phyloP scores from a whole-genome alignment of 140 eudicot species.

The Erigeron philadelphicus region DNA sequence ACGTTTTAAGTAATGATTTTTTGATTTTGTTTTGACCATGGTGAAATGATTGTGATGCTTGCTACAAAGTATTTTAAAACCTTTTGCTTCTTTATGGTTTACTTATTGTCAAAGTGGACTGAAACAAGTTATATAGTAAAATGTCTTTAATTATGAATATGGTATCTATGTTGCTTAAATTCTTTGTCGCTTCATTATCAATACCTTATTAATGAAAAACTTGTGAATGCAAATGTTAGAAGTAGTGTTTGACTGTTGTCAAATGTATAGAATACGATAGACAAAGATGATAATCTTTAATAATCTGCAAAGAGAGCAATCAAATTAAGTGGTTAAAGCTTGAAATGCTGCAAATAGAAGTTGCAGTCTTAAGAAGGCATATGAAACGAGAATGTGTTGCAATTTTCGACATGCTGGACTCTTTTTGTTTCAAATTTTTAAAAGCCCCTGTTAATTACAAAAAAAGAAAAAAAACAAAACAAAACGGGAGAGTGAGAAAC shows the following conservation, averaged over 20 bases:
- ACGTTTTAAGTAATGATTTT: conserved; percentile 1
- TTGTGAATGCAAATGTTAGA: background rate
- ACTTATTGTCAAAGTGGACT: conserved; percentile 12
- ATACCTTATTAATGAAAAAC: no score
- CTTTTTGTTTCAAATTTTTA: background rate
- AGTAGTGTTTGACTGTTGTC: background rate
- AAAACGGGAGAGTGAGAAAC: background rate
- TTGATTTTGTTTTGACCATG: background rate
- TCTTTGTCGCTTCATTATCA: no score
- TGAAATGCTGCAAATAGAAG: background rate
- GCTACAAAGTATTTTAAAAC: conserved; percentile 2
- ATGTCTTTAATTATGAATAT: no score
- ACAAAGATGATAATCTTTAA: background rate
- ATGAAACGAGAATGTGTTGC: background rate
- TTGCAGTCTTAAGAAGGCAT: conserved; percentile 5
- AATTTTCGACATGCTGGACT: background rate
- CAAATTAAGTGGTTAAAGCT: background rate
- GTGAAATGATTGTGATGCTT: conserved; percentile 12
- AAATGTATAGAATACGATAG: no score
- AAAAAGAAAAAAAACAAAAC: background rate
- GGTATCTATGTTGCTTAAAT: no score
- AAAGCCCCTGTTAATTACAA: background rate
- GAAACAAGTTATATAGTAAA: background rate
- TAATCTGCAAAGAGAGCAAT: background rate
- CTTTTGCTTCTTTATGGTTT: background rate